Evolutionary conservation across 2,329 filamentous ascomycete species (phyloP).

Genomic region (Gliomastix tumulicola): DNA sequence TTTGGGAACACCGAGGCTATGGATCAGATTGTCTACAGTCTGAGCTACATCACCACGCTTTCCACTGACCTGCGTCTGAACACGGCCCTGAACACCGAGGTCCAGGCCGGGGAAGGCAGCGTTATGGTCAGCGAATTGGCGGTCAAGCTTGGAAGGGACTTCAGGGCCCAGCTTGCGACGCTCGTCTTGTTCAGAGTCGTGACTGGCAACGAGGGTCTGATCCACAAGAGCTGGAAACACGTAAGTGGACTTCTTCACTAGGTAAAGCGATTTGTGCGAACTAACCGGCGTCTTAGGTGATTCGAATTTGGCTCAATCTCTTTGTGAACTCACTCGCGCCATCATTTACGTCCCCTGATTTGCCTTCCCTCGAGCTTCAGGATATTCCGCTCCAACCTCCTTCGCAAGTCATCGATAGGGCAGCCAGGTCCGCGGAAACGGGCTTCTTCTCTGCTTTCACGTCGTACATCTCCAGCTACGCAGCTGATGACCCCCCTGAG

Average conservation of each 20-base stretch:
- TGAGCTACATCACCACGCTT: constrained; percentile 85
- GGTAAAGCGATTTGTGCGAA: no score
- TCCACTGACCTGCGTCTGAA: constrained; percentile 70
- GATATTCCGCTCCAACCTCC: constrained; percentile 86
- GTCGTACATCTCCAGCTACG: constrained; percentile 97
- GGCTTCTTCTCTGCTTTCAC: constrained; percentile 92
- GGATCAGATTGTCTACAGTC: constrained; percentile 85
- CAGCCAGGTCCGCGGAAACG: constrained; percentile 67
- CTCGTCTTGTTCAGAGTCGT: constrained; percentile 93
- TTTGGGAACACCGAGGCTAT: constrained; percentile 80
- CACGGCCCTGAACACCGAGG: constrained; percentile 88
- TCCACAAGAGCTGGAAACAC: constrained; percentile 71
- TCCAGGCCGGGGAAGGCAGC: constrained; percentile 83
- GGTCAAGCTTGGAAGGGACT: constrained; percentile 89
- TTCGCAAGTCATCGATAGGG: constrained; percentile 87
- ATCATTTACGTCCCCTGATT: constrained; percentile 61
- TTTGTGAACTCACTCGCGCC: constrained; percentile 93
- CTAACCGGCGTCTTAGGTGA: no score
- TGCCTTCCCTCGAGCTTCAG: constrained; percentile 62
- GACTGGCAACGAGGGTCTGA: constrained; percentile 71
- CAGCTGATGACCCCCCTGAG: constrained; percentile 94
- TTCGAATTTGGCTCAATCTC: constrained; percentile 89
- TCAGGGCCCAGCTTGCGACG: constrained; percentile 87
- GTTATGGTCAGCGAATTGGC: constrained; percentile 99
- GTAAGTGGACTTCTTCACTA: no score